A percentile compares a stretch with the other conserved stretches of the same genome.
Conservation (phyloP, 495 filamentous ascomycete genomes). For the Pyrenula aspistea region DNA sequence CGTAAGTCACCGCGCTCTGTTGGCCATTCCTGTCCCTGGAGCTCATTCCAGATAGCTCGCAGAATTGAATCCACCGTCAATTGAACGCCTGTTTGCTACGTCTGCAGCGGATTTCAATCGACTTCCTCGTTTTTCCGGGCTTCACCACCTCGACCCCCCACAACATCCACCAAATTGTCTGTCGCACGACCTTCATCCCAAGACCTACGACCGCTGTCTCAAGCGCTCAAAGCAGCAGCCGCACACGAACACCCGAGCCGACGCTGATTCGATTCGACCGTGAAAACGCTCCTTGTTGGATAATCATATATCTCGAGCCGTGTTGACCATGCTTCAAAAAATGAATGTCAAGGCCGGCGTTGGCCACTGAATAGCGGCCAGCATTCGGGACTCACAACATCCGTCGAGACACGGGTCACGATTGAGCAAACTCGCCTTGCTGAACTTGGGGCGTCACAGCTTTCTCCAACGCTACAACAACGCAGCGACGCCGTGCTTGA, state of each 20-base stretch:
- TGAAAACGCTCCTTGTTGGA: no score
- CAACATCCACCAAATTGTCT: not conserved
- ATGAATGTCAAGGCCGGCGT: no score
- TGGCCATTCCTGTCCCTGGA: not conserved
- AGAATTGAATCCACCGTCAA: no score
- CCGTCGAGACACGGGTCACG: no score
- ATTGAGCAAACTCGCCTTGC: not conserved
- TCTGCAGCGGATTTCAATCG: not conserved
- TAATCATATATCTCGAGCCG: no score
- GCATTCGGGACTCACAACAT: no score
- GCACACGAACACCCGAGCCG: no score
- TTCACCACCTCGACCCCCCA: not conserved
- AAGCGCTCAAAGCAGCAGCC: not conserved
- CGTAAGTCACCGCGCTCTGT: not conserved
- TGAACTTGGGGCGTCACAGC: not conserved
- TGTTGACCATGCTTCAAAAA: no score
- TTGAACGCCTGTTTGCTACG: not conserved
- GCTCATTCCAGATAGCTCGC: not conserved
- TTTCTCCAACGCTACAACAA: not conserved
- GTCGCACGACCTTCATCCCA: not conserved
- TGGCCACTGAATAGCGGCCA: no score
- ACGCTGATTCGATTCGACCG: no score
- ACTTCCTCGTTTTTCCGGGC: not conserved
- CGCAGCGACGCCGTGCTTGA: not conserved
- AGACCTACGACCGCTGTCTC: not conserved